Base-by-base conservation (phyloP, 441 rosid species). In the Raphanus hybrid region DNA sequence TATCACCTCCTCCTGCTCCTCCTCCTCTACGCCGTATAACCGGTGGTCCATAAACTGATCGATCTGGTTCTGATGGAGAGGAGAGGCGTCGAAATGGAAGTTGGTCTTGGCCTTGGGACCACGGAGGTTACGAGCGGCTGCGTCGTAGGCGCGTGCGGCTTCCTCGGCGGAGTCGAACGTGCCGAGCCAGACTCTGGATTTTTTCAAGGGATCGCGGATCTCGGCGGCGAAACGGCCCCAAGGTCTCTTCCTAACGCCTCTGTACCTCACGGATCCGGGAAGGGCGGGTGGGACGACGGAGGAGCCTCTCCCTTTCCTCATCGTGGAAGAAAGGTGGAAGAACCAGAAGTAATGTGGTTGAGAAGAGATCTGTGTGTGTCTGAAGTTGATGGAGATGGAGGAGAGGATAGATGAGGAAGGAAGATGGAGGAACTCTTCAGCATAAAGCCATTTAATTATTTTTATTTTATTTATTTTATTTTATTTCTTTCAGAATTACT, bases 171-270 rank as follows among this genome's bases (percentile, higher is more conserved):
- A 88, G 29, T 89, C 92, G 41, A 90, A 93, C 26, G 98, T 93
- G 23, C 98, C 97, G 3, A 93, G 92, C 97, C 97, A 93, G 3
- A 92, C 97, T 0, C 97, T 84, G 0, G 96, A 84, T 65, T 92
- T 93, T 69, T 89, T 93, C 83, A 84, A 71, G 0, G 98, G 98
- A 80, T 93, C 94, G 70, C 98, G 86, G 90, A 93, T 93, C 93
- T 93, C 98, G 0, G 98, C 97, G 0, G 94, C 93, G 85, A 87
- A 93, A 39, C 90, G 80, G 4, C 94, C 90, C 94, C 94, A 89
- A 37, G 94, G 97, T 77, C 98, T 80, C 83, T 84, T 89, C 55
- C 98, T 75, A 0, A 93, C 98, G 70, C 98, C 97, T 82, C 98
- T 87, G 75, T 86, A 93, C 77, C 86, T 86, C 23, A 23, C 26